Base-by-base conservation (phyloP, 805 yeast species). In the Jamesozyma hellenica region DNA sequence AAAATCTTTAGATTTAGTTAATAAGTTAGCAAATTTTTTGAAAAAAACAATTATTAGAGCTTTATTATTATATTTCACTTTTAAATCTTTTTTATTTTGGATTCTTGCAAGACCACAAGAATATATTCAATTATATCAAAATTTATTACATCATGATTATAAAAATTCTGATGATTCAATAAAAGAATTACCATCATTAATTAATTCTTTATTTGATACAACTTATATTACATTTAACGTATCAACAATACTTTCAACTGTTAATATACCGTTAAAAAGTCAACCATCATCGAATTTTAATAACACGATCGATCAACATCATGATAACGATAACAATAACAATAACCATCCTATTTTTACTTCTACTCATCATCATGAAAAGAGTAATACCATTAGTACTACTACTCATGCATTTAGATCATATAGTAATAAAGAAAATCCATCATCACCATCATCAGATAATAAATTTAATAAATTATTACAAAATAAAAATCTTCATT, bases 51-150 rank as follows among this genome's bases (percentile, higher is more conserved):
- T 70, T 1, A 73, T 72, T 43, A 67, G 68, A 41, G 65, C 64
- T 38, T 41, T 72, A 15, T 45, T 73, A 3, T 55, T 71, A 30
- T 53, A 65, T 23, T 72, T 64, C 44, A 61, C 72, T 33, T 50
- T 72, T 13, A 65, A 67, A 38, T 53, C 72, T 5, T 44, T 74
- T 6, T 53, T 63, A 39, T 50, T 60, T 17, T 76, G 81, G 80
- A 58, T 71, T 2, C 45, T 65, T 28, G 60, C 73, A 18, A 63
- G 72, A 46, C 71, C 78, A 1, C 36, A 50, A 7, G 75, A 73
- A 38, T 73, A 62, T 42, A 38, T 67, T 16, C 55, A 53, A 35
- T 49, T 45, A 15, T 47, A 31, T 32, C 43, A 36, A 30, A 40
- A 37, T 18, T 38, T 44, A 35, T 38, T 33, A 36, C 48, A 34